Evolutionary conservation across 345 rosid genomes (phyloP).

Genomic region (Adansonia digitata): DNA sequence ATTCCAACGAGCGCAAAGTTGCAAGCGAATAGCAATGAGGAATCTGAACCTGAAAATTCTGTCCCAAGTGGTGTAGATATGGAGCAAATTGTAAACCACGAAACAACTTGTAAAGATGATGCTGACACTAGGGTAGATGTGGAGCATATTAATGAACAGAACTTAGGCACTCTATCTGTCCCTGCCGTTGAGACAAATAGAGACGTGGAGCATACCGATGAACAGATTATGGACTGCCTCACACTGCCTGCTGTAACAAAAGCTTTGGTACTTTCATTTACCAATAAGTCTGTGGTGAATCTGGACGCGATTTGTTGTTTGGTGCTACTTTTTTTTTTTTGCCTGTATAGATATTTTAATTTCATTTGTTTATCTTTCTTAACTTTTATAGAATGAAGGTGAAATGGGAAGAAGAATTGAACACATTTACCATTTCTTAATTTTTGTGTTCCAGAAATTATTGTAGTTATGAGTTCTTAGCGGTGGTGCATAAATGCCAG

Average conservation of each 20-base stretch:
- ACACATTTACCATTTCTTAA: background rate
- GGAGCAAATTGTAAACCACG: constrained; percentile 18
- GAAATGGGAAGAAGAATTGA: constrained; percentile 1
- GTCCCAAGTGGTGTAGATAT: constrained; percentile 16
- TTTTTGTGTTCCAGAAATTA: background rate
- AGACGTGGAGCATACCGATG: constrained; percentile 25
- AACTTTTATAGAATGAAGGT: background rate
- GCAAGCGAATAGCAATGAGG: constrained; percentile 32
- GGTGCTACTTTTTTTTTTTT: background rate
- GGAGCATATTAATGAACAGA: constrained; percentile 23
- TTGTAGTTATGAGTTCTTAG: background rate
- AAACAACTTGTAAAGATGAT: constrained; percentile 12
- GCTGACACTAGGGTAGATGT: constrained; percentile 17
- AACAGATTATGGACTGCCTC: constrained; percentile 20
- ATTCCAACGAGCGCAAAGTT: constrained; percentile 33
- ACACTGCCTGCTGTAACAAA: constrained; percentile 38
- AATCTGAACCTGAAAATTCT: constrained; percentile 33
- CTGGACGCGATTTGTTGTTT: constrained; percentile 1
- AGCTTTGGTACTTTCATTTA: constrained; percentile 39
- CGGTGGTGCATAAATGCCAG: background rate
- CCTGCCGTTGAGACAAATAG: constrained; percentile 23
- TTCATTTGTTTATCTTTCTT: background rate
- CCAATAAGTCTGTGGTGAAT: background rate
- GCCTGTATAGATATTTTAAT: background rate
- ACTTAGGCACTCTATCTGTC: constrained; percentile 25